These are phyloP conservation scores for Kwoniella mangroviensis DNA, from an alignment of 768 basidiomycete genomes.

Conservation along the genomic window DNA sequence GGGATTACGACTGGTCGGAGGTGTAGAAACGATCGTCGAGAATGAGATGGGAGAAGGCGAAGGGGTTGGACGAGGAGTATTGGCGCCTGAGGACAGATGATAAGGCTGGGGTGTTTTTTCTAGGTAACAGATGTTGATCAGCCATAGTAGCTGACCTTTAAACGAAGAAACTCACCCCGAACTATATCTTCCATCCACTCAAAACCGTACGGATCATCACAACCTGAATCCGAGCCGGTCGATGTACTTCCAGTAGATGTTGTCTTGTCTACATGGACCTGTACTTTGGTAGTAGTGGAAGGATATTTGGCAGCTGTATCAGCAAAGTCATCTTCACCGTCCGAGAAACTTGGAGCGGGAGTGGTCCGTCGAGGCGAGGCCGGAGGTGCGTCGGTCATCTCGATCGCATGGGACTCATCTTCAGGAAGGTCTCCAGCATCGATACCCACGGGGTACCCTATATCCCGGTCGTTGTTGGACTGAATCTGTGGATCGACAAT, in stretches of 20 bases:
- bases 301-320: too few species aligned
- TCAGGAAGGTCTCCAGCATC: not conserved
- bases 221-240: not conserved
- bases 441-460: too few species aligned
- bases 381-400: not conserved
- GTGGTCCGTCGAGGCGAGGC: not conserved
- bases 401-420: not conserved
- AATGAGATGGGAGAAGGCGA: conserved; percentile 25
- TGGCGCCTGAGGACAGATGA: not conserved
- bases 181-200: conserved; percentile 8
- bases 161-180: conserved; percentile 6
- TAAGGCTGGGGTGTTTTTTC: conserved; percentile 8
- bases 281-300: too few species aligned
- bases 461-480: too few species aligned
- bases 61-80: not conserved
- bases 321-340: not conserved
- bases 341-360: not conserved
- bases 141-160: not conserved
- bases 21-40: not conserved
- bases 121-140: not conserved
- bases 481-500: too few species aligned
- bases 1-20: not conserved
- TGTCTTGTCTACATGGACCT: not conserved
- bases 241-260: not conserved
- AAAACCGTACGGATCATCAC: conserved; percentile 1